Evolutionary conservation across 2,329 filamentous ascomycete genomes (phyloP).

Genomic region (Fusarium humuli): DNA sequence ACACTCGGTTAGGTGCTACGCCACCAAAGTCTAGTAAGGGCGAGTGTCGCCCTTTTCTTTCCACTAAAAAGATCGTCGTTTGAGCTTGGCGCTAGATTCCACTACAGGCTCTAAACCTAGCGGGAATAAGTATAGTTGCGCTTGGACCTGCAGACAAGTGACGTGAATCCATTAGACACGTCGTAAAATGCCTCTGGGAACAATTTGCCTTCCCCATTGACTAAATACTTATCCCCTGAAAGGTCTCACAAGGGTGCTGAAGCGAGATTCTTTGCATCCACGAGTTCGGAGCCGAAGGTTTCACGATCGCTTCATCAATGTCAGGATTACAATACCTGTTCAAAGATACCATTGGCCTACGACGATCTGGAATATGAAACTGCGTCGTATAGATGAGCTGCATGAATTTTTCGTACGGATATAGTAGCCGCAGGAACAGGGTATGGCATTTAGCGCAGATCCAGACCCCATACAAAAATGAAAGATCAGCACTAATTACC

Average conservation of each 20-base stretch:
- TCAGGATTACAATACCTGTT: not conserved
- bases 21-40: not conserved
- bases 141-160: not conserved
- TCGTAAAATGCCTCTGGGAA: not conserved
- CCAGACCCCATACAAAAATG: not conserved
- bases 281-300: not conserved
- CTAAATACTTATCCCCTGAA: not conserved
- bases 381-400: not conserved
- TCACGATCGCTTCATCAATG: not conserved
- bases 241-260: not conserved
- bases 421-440: not conserved
- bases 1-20: not conserved
- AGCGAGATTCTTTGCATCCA: not conserved
- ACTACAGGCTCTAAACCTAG: not conserved
- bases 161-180: not conserved
- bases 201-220: not conserved
- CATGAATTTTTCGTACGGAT: not conserved
- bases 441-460: not conserved
- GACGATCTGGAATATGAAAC: not conserved
- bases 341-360: too few species aligned
- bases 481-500: slow-evolving; percentile 2
- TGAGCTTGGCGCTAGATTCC: not conserved
- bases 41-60: not conserved
- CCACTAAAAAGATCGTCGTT: not conserved
- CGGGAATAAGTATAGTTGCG: slow-evolving; percentile 4